phyloP scores from a whole-genome alignment of 1,284 basidiomycete genomes.

The Farysia itapuensis region DNA sequence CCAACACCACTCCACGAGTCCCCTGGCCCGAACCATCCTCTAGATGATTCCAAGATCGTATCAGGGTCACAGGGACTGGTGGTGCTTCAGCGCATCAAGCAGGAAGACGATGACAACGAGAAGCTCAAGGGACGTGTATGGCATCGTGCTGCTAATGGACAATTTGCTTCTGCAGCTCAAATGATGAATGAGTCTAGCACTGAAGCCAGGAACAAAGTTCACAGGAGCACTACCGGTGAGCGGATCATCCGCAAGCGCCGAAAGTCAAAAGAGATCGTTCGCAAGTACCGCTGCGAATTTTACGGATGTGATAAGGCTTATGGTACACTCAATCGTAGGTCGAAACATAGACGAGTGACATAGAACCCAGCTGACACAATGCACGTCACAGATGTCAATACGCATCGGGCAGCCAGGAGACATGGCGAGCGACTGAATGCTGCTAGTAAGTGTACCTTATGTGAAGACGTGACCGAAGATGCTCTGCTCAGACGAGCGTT shows the following conservation, averaged over 20 bases:
- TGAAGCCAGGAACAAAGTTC: neutral
- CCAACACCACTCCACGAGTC: too few relatives aligned
- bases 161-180: conserved; percentile 27
- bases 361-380: neutral
- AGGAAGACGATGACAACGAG: too few relatives aligned
- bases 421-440: conserved; percentile 36
- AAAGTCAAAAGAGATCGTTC: conserved; percentile 69
- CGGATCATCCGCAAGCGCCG: conserved; percentile 38
- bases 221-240: neutral
- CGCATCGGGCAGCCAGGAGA: conserved; percentile 27
- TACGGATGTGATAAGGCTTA: conserved; percentile 80
- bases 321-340: conserved; percentile 74
- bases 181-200: neutral
- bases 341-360: neutral
- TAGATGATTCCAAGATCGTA: neutral
- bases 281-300: conserved; percentile 79
- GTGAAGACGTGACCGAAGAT: too few relatives aligned
- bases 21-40: too few relatives aligned
- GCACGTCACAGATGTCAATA: conserved; percentile 16
- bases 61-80: neutral
- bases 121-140: too few relatives aligned
- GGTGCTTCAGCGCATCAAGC: neutral
- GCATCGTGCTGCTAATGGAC: conserved; percentile 30
- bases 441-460: conserved; percentile 21
- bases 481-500: too few relatives aligned